Evolutionary conservation across 1,284 basidiomycete genomes (phyloP).

Genomic region (Apiotrichum gamsii): DNA sequence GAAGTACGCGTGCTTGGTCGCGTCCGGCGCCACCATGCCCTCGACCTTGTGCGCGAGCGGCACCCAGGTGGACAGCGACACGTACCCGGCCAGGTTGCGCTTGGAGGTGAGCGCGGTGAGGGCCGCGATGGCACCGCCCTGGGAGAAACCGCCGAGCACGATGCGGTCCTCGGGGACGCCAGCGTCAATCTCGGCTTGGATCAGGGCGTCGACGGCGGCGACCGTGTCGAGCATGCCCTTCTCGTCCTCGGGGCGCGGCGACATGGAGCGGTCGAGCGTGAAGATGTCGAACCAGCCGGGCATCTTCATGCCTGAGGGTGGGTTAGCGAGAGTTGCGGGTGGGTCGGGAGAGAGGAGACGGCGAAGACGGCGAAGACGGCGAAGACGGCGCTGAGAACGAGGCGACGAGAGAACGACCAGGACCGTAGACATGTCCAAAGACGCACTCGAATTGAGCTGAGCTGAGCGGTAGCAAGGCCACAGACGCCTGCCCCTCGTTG

Average conservation of each 20-base stretch:
- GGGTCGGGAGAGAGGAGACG: background rate
- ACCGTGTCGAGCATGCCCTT: constrained; percentile 62
- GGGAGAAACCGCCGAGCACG: constrained; percentile 78
- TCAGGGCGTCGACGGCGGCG: constrained; percentile 59
- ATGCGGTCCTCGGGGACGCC: constrained; percentile 58
- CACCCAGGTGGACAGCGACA: constrained; percentile 69
- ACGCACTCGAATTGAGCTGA: too few species aligned
- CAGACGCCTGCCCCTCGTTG: too few species aligned
- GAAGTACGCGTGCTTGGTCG: constrained; percentile 65
- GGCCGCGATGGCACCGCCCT: constrained; percentile 74
- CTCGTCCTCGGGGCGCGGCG: constrained; percentile 60
- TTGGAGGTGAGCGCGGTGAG: constrained; percentile 64
- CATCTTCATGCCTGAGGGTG: constrained; percentile 28
- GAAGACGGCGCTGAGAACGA: too few species aligned
- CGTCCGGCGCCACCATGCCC: constrained; percentile 28
- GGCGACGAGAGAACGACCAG: too few species aligned
- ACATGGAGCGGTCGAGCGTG: constrained; percentile 57
- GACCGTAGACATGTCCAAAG: too few species aligned
- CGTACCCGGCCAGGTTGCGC: constrained; percentile 65
- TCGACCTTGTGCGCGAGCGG: constrained; percentile 61
- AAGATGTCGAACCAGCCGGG: constrained; percentile 66
- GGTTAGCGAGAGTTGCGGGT: background rate
- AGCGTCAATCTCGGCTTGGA: constrained; percentile 64
- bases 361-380: background rate
- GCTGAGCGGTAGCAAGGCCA: too few species aligned